Evolutionary conservation across 345 rosid genomes (phyloP).

Genomic region (Kernera saxatilis): DNA sequence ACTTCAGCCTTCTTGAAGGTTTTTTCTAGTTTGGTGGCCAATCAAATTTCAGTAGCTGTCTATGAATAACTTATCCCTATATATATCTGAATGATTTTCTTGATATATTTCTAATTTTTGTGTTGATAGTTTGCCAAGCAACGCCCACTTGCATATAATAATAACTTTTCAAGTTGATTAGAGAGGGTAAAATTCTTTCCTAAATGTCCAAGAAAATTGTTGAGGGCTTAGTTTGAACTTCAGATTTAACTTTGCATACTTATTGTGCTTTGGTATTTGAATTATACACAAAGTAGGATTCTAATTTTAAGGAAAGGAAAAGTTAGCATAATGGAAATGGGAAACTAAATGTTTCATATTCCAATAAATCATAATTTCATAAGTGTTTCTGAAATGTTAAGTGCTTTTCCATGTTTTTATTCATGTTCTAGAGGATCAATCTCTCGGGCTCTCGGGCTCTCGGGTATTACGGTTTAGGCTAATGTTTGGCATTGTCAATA

Average conservation of each 20-base stretch:
- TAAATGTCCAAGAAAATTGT: not conserved
- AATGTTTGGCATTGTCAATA: too few species aligned
- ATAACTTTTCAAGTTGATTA: not conserved
- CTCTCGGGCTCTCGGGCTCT: too few species aligned
- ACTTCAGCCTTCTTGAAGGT: slow-evolving; percentile 26
- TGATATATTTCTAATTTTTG: not conserved
- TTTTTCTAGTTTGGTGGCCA: slow-evolving; percentile 26
- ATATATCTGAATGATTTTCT: slow-evolving; percentile 6
- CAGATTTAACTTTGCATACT: not conserved
- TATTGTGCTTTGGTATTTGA: not conserved
- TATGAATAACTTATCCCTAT: slow-evolving; percentile 7
- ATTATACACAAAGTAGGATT: not conserved
- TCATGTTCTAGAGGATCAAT: too few species aligned
- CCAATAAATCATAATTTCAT: too few species aligned
- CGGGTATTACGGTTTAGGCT: too few species aligned
- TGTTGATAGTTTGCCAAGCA: slow-evolving; percentile 30
- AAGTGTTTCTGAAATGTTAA: too few species aligned
- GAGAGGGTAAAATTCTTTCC: not conserved
- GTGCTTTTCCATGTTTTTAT: too few species aligned
- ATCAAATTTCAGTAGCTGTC: slow-evolving; percentile 22
- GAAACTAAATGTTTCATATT: too few species aligned
- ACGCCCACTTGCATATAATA: slow-evolving; percentile 12
- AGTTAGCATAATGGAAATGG: too few species aligned
- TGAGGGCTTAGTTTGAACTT: not conserved
- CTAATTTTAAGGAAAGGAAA: not conserved